Evolutionary conservation across 331 rosid genomes (phyloP).

Genomic region (Pyrus hybrid): DNA sequence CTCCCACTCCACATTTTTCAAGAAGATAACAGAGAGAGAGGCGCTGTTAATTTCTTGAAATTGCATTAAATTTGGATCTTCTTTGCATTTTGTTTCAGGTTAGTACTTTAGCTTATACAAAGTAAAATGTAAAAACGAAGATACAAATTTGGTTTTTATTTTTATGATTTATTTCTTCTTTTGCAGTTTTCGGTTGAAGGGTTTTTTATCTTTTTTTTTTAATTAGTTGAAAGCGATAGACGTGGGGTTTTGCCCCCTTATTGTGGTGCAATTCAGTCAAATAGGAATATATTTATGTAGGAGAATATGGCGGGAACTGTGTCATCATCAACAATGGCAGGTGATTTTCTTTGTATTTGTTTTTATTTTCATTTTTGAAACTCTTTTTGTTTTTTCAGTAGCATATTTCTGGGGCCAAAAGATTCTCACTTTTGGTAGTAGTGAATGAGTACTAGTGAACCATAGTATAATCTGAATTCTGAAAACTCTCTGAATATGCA

Average conservation of each 20-base stretch:
- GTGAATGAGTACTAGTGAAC: neutral
- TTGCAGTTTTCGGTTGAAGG: constrained; percentile 6
- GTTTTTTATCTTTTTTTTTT: neutral
- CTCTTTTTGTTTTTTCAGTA: neutral
- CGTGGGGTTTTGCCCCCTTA: constrained; percentile 72
- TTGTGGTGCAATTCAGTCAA: constrained; percentile 71
- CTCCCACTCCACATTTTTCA: neutral
- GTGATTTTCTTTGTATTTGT: constrained; percentile 12
- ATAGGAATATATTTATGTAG: constrained; percentile 30
- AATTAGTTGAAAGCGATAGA: constrained; percentile 39
- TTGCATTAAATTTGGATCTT: neutral
- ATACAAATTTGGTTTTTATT: neutral
- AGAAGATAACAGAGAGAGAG: neutral
- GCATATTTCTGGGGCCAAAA: neutral
- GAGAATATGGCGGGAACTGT: constrained; percentile 62
- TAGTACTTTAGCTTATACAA: neutral
- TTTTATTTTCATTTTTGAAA: neutral
- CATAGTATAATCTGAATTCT: neutral
- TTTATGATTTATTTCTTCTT: neutral
- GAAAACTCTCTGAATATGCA: constrained; percentile 4
- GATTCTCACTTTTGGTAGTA: constrained; percentile 7
- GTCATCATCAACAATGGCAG: constrained; percentile 39
- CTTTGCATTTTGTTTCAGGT: neutral
- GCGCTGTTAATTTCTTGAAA: neutral
- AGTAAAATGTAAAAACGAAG: neutral